phyloP scores from a whole-genome alignment of 2,329 filamentous ascomycete genomes.

The Botrytis fragariae region DNA sequence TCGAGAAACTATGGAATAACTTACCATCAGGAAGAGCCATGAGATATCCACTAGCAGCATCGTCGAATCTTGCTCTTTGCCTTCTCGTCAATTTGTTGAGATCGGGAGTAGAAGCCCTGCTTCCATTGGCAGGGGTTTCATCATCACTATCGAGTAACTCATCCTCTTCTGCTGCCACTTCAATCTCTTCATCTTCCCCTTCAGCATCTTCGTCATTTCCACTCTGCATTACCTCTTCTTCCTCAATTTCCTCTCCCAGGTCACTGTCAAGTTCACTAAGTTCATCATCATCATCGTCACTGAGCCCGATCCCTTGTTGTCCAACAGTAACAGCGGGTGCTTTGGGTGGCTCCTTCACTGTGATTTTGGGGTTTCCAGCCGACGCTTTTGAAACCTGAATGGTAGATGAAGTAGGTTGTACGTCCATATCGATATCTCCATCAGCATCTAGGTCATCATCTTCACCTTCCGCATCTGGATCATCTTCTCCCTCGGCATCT shows the following conservation, averaged over 20 bases:
- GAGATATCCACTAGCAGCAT: conserved; percentile 46
- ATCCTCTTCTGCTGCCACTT: conserved; percentile 42
- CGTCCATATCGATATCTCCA: conserved; percentile 41
- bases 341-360: conserved; percentile 31
- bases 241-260: conserved; percentile 47
- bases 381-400: conserved; percentile 37
- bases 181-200: conserved; percentile 48
- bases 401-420: conserved; percentile 33
- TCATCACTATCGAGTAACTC: conserved; percentile 38
- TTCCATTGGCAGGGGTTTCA: conserved; percentile 47
- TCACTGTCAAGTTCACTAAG: conserved; percentile 39
- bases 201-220: conserved; percentile 43
- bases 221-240: conserved; percentile 46
- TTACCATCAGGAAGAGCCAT: conserved; percentile 45
- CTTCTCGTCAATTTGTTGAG: conserved; percentile 65
- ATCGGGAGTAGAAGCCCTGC: conserved; percentile 59
- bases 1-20: neutral
- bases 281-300: conserved; percentile 41
- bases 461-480: conserved; percentile 41
- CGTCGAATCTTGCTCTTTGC: conserved; percentile 58
- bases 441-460: conserved; percentile 48
- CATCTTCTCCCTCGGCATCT: conserved; percentile 43
- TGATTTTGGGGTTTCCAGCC: conserved; percentile 31
- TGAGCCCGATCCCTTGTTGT: conserved; percentile 35
- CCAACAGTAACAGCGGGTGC: conserved; percentile 32